phyloP scores from a whole-genome alignment of 768 basidiomycete genomes.

The Chiua virens region DNA sequence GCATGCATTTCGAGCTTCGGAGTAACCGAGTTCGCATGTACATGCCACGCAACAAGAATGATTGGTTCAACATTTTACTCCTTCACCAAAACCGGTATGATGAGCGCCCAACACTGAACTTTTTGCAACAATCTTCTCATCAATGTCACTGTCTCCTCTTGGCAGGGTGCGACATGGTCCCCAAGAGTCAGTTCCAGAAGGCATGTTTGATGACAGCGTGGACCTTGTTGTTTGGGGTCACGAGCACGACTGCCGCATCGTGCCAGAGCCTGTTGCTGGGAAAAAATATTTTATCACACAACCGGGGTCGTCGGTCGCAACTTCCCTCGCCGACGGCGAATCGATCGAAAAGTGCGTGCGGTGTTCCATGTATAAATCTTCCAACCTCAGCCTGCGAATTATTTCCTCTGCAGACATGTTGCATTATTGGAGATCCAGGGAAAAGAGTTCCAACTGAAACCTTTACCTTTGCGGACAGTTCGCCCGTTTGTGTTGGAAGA shows the following conservation, averaged over 20 bases:
- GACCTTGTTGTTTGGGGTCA: constrained; percentile 98
- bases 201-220: constrained; percentile 94
- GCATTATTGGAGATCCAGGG: constrained; percentile 86
- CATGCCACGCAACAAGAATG: constrained; percentile 86
- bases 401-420: constrained; percentile 64
- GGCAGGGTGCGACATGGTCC: constrained; percentile 90
- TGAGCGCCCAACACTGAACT: background rate
- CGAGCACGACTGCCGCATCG: constrained; percentile 95
- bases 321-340: constrained; percentile 92
- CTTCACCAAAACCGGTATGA: constrained; percentile 93
- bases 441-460: constrained; percentile 82
- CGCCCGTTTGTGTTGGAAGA: constrained; percentile 93
- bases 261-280: constrained; percentile 87
- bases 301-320: constrained; percentile 94
- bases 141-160: background rate
- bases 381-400: background rate
- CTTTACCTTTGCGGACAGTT: constrained; percentile 86
- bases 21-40: constrained; percentile 96
- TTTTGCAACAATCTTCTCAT: constrained; percentile 10
- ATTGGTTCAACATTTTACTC: constrained; percentile 94
- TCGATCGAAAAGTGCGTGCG: constrained; percentile 75
- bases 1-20: constrained; percentile 95
- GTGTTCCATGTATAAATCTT: background rate
- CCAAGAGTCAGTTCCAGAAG: constrained; percentile 92
- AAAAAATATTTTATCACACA: constrained; percentile 92